These are phyloP conservation scores for Paraconiothyrium brasiliense DNA, from an alignment of 2,329 filamentous ascomycete genomes.

Conservation along the genomic window DNA sequence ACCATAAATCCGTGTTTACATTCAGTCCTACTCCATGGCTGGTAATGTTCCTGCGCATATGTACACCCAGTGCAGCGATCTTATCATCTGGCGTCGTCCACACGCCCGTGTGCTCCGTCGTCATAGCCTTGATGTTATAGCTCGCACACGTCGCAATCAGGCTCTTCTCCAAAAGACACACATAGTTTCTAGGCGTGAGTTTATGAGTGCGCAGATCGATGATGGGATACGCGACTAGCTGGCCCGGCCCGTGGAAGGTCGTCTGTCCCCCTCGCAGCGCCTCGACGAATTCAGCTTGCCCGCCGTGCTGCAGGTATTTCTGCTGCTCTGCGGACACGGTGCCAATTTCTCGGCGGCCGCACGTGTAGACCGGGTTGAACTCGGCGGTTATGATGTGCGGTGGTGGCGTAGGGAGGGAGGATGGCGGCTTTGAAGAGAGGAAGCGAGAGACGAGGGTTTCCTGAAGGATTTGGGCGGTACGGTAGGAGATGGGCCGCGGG, in stretches of 20 bases:
- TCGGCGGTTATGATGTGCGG: slow-evolving; percentile 82
- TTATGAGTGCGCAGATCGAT: slow-evolving; percentile 77
- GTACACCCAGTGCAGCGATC: slow-evolving; percentile 92
- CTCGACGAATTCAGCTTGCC: slow-evolving; percentile 69
- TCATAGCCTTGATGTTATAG: slow-evolving; percentile 70
- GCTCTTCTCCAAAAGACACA: slow-evolving; percentile 78
- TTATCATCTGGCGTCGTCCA: slow-evolving; percentile 71
- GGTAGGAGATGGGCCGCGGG: slow-evolving; percentile 63
- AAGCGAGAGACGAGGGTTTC: slow-evolving; percentile 64
- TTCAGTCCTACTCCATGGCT: slow-evolving; percentile 87
- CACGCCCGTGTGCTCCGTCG: slow-evolving; percentile 82
- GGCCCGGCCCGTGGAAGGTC: slow-evolving; percentile 94
- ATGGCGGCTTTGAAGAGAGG: slow-evolving; percentile 67
- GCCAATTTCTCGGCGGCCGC: slow-evolving; percentile 79
- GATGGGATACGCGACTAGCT: slow-evolving; percentile 91
- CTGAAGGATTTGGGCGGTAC: slow-evolving; percentile 65
- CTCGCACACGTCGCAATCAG: slow-evolving; percentile 71
- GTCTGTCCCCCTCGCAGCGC: slow-evolving; percentile 88
- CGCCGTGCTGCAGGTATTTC: slow-evolving; percentile 48
- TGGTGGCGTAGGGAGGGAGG: slow-evolving; percentile 59
- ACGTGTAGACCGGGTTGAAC: slow-evolving; percentile 84
- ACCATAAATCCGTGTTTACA: slow-evolving; percentile 70
- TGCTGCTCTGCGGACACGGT: slow-evolving; percentile 60
- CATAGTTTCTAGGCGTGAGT: slow-evolving; percentile 78
- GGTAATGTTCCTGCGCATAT: slow-evolving; percentile 83